Evolutionary conservation across 1,139 yeast species (phyloP).

Genomic region (Candida pseudoviswanathii): DNA sequence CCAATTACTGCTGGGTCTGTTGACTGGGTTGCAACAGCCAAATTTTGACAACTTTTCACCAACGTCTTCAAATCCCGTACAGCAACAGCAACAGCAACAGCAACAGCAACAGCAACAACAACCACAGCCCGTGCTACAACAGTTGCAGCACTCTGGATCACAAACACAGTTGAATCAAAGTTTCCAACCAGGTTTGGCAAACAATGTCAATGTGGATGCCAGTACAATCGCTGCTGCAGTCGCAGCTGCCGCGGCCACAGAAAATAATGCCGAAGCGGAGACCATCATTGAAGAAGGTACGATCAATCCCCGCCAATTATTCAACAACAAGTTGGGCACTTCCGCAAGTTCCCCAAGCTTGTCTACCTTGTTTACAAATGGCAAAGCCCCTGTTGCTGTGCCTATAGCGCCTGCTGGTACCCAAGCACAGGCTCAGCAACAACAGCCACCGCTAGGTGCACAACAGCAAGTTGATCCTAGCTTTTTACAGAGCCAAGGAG

Average conservation of each 20-base stretch:
- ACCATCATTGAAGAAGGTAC: constrained; percentile 24
- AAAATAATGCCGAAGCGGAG: constrained; percentile 12
- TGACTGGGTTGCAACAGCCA: constrained; percentile 12
- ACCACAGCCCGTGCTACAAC: constrained; percentile 1
- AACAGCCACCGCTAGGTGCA: constrained; percentile 2
- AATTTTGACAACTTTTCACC: constrained; percentile 10
- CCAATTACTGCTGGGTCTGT: constrained; percentile 8
- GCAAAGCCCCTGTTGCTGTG: constrained; percentile 3
- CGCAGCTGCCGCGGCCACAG: constrained; percentile 15
- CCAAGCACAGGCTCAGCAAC: not conserved
- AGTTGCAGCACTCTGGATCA: not conserved
- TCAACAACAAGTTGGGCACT: constrained; percentile 19
- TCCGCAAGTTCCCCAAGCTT: constrained; percentile 20
- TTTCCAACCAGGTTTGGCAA: constrained; percentile 9
- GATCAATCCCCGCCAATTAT: constrained; percentile 37
- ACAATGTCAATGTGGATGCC: constrained; percentile 13
- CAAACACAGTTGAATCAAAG: constrained; percentile 7
- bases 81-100: constrained; percentile 3
- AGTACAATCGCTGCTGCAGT: constrained; percentile 13
- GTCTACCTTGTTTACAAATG: constrained; percentile 14
- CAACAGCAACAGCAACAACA: not conserved
- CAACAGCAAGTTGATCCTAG: constrained; percentile 1
- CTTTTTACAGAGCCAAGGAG: not conserved
- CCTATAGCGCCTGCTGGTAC: not conserved
- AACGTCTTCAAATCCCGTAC: constrained; percentile 3